Evolutionary conservation across 1,284 basidiomycete species (phyloP).

Genomic region (Omphalotus olearius): DNA sequence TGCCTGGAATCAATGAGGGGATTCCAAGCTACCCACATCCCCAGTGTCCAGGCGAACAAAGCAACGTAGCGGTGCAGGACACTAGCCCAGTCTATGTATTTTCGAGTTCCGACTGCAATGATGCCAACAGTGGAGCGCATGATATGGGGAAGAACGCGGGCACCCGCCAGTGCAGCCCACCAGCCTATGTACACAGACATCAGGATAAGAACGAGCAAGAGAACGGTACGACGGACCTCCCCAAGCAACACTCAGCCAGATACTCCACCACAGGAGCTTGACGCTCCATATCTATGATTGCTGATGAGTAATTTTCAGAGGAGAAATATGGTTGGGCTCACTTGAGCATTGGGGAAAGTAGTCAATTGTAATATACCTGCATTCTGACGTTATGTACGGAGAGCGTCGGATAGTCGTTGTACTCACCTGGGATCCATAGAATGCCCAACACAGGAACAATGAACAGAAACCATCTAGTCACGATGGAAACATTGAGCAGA

Average conservation of each 20-base stretch:
- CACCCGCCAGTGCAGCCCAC: constrained; percentile 73
- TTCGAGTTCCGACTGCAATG: constrained; percentile 63
- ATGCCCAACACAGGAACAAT: constrained; percentile 70
- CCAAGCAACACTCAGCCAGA: constrained; percentile 82
- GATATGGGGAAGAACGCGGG: constrained; percentile 53
- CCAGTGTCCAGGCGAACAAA: constrained; percentile 68
- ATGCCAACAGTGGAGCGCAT: constrained; percentile 65
- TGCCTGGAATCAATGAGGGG: constrained; percentile 56
- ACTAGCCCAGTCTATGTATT: constrained; percentile 75
- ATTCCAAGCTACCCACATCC: constrained; percentile 65
- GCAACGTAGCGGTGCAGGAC: constrained; percentile 69
- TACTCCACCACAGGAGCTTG: constrained; percentile 79
- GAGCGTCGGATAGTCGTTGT: neutral
- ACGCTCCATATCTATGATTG: constrained; percentile 50
- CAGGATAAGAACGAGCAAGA: constrained; percentile 6
- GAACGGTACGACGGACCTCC: constrained; percentile 35
- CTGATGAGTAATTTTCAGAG: neutral
- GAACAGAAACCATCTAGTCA: constrained; percentile 79
- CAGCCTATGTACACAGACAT: constrained; percentile 52
- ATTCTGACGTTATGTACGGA: neutral
- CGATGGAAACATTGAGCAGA: constrained; percentile 72
- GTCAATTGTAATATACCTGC: constrained; percentile 49
- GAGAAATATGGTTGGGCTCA: constrained; percentile 27
- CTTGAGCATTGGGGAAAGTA: constrained; percentile 48
- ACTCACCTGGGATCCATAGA: constrained; percentile 66